Percentiles rank a stretch among this genome's conserved stretches.
Evolutionary conservation across 352 stramenopile genomes (phyloP).

Genomic region (Halophytophthora polymorphica): DNA sequence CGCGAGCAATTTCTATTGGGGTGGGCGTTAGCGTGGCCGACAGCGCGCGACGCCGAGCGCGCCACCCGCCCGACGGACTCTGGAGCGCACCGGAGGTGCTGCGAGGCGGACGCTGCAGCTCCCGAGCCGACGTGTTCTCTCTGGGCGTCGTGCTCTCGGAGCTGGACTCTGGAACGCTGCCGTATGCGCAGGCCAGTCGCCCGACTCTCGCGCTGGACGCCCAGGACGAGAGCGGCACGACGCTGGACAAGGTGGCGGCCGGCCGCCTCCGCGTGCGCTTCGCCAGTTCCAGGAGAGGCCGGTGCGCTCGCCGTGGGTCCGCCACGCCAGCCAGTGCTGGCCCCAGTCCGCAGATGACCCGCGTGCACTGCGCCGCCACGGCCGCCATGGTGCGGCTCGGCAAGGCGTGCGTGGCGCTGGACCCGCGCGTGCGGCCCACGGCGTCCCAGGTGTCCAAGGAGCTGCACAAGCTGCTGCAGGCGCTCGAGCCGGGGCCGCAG

Average conservation of each 20-base stretch:
- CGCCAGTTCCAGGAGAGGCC: conserved; percentile 10
- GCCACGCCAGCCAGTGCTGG: background rate
- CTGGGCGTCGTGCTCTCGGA: conserved; percentile 57
- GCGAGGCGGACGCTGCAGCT: conserved; percentile 32
- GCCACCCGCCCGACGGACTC: conserved; percentile 12
- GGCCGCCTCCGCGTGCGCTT: conserved; percentile 27
- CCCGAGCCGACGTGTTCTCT: conserved; percentile 53
- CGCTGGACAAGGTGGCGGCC: conserved; percentile 36
- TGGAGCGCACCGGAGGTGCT: conserved; percentile 54
- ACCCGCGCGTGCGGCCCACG: conserved; percentile 41
- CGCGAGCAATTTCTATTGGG: conserved; percentile 16
- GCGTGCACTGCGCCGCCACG: conserved; percentile 11
- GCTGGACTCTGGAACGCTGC: conserved; percentile 28
- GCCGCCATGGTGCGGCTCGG: conserved; percentile 29
- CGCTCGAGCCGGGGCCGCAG: conserved; percentile 2
- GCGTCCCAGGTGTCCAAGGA: conserved; percentile 33
- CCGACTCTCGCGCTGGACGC: conserved; percentile 4
- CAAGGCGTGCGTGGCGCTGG: conserved; percentile 38
- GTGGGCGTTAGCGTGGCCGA: conserved; percentile 11
- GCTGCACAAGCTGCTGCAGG: conserved; percentile 32
- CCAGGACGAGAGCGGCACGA: conserved; percentile 14
- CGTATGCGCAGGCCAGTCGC: conserved; percentile 17
- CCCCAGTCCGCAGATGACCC: conserved; percentile 1
- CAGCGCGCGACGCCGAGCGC: conserved; percentile 11
- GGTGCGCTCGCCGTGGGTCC: conserved; percentile 5